Base-by-base conservation (phyloP, 1,284 basidiomycete genomes). In the Sanguinoderma infundibulare region DNA sequence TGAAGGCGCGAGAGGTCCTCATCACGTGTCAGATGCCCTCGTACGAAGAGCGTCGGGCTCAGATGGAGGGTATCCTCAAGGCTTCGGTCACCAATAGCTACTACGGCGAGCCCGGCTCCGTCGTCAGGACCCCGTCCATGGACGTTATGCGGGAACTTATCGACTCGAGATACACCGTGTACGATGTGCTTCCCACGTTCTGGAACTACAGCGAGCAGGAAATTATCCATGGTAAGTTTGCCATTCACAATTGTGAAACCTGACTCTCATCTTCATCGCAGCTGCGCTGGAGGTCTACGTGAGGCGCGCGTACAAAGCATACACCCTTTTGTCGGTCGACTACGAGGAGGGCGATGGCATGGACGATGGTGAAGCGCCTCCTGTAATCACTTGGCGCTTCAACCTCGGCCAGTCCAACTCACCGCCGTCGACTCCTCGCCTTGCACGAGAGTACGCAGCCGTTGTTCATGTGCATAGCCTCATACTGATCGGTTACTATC, bases 281-380 rank as follows among this genome's bases (percentile, higher is more conserved):
- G 98, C 97, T 72, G 91, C 98, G 9, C 88, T 98, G 58, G 96
- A 98, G 77, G 96, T 98, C 38, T 99, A 99, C 75, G 88, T 99
- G 59, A 89, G 96, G 58, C 92, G 95, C 65, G 96, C 95, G 8
- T 99, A 99, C 81, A 91, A 94, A 69, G 96, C 96, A 15, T 99
- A 99, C 80, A 92, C 89, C 50, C 79, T 99, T 51, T 81, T 98
- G 60, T 92, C 94, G 47, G 86, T 99, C 67, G 96, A 98, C 76
- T 97, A 97, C 73, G 94, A 97, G 72, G 92, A 95, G 71, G 94
- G 92, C 9, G 91, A 95, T 71, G 83, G 83, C 26, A 71, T 85
- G 34, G 92, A 94, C 67, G 90, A 95, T 67, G 91, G 89, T 26
- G 91, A 92, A 60, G 81, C 84, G 44, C 94, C 95, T 8, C 86